Conservation (phyloP, 805 yeast species). For the Candida awuae region DNA sequence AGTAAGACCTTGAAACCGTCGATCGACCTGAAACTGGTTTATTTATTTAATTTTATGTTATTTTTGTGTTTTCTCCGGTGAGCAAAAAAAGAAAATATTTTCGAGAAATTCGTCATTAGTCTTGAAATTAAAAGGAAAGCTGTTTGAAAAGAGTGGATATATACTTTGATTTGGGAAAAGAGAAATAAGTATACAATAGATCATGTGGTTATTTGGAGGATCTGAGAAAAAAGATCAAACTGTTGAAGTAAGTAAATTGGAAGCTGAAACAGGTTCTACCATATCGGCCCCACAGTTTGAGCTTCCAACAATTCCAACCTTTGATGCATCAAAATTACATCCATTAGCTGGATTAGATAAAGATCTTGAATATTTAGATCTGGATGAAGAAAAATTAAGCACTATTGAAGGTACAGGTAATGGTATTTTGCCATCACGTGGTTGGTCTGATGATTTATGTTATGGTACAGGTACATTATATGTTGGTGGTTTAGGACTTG, state of each 20-base stretch:
- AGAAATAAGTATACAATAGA: background rate
- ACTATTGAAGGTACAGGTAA: conserved; percentile 73
- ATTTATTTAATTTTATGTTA: too few relatives aligned
- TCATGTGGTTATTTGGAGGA: conserved; percentile 18
- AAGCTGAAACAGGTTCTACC: conserved; percentile 17
- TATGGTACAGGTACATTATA: conserved; percentile 97
- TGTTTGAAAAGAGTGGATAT: too few relatives aligned
- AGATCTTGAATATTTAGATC: conserved; percentile 82
- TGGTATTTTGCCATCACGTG: conserved; percentile 90
- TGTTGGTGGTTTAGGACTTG: conserved; percentile 74
- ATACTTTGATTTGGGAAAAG: too few relatives aligned
- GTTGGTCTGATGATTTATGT: conserved; percentile 95
- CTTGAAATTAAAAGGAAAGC: too few relatives aligned
- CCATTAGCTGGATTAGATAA: conserved; percentile 89
- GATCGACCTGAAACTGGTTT: too few relatives aligned
- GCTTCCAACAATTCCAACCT: conserved; percentile 23
- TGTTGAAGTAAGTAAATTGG: background rate
- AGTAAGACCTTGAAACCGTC: too few relatives aligned
- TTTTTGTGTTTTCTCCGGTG: too few relatives aligned
- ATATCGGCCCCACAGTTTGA: conserved; percentile 10
- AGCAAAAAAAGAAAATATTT: background rate
- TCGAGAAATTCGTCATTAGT: too few relatives aligned
- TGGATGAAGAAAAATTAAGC: conserved; percentile 75
- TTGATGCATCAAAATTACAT: conserved; percentile 70
- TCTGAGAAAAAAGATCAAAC: conserved; percentile 9